Evolutionary conservation across 164 flowering plant genomes (phyloP).

Genomic region (Vitis rotundifolia): DNA sequence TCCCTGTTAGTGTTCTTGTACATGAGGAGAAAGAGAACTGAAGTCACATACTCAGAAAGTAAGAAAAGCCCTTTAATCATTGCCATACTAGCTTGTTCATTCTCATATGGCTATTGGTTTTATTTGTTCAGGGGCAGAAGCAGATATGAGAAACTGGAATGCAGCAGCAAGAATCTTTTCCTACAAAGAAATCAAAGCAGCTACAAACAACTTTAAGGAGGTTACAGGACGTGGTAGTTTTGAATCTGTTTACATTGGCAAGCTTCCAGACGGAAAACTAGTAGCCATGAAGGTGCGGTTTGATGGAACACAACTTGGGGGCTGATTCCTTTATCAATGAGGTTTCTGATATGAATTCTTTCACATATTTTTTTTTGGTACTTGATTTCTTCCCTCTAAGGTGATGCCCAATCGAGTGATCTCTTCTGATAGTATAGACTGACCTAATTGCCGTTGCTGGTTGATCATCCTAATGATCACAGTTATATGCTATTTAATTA

Average conservation of each 20-base stretch:
- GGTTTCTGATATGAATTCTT: slow-evolving; percentile 28
- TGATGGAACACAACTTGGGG: slow-evolving; percentile 75
- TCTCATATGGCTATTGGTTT: slow-evolving; percentile 1
- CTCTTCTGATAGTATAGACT: no score
- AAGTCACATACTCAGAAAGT: slow-evolving; percentile 39
- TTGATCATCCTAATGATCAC: no score
- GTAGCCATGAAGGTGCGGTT: slow-evolving; percentile 87
- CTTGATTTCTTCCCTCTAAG: no score
- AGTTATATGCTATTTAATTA: no score
- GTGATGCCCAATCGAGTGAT: no score
- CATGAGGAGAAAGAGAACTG: slow-evolving; percentile 35
- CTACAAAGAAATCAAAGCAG: slow-evolving; percentile 73
- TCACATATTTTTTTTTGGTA: no score
- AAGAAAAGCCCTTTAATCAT: slow-evolving; percentile 8
- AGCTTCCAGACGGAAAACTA: slow-evolving; percentile 67
- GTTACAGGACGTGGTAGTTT: slow-evolving; percentile 81
- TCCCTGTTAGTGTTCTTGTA: slow-evolving; percentile 37
- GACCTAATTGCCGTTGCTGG: no score
- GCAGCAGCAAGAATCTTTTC: slow-evolving; percentile 56
- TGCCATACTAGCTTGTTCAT: not conserved
- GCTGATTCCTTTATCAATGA: slow-evolving; percentile 86
- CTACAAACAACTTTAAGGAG: slow-evolving; percentile 81
- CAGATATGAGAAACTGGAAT: slow-evolving; percentile 60
- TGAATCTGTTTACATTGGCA: slow-evolving; percentile 83
- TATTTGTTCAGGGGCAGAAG: slow-evolving; percentile 29